Conservation (phyloP, 2,329 filamentous ascomycete species). For the Pyrenophora seminiperda region DNA sequence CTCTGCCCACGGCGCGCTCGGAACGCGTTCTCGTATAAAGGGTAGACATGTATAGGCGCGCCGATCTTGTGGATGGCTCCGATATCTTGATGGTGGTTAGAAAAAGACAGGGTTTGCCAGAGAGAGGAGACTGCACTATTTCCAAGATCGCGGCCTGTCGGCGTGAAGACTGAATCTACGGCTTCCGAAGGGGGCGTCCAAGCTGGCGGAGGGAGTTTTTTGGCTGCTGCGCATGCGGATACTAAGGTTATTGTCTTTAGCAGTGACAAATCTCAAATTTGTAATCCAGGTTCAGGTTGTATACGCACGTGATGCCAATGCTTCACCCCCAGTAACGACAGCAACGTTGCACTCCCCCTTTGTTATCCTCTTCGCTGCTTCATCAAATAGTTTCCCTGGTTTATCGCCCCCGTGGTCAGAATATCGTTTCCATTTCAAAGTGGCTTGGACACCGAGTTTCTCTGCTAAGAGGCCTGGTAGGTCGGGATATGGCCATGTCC, state of each 20-base stretch:
- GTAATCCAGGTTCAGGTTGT: background rate
- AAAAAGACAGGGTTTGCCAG: conserved; percentile 14
- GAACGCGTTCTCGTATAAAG: conserved; percentile 69
- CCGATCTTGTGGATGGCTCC: conserved; percentile 64
- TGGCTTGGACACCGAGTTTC: conserved; percentile 54
- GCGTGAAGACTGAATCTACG: conserved; percentile 57
- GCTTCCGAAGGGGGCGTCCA: conserved; percentile 60
- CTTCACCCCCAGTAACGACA: conserved; percentile 67
- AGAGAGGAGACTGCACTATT: conserved; percentile 45
- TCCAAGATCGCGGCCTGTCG: conserved; percentile 55
- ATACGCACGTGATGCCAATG: conserved; percentile 62
- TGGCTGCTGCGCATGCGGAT: conserved; percentile 57
- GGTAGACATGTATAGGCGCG: conserved; percentile 69
- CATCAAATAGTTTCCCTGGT: conserved; percentile 66
- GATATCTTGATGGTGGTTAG: conserved; percentile 51
- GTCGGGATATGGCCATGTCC: conserved; percentile 70
- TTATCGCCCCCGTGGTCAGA: conserved; percentile 68
- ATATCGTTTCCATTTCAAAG: conserved; percentile 55
- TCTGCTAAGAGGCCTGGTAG: conserved; percentile 60
- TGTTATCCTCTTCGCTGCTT: conserved; percentile 64
- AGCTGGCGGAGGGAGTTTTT: conserved; percentile 62
- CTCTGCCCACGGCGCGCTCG: conserved; percentile 62
- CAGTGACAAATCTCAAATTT: no score
- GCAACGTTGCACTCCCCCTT: conserved; percentile 61
- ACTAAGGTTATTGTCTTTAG: conserved; percentile 37